Percentiles rank a stretch among this genome's conserved stretches.
Conservation (phyloP, 2,329 filamentous ascomycete genomes). For the Uncinocarpus reesii region DNA sequence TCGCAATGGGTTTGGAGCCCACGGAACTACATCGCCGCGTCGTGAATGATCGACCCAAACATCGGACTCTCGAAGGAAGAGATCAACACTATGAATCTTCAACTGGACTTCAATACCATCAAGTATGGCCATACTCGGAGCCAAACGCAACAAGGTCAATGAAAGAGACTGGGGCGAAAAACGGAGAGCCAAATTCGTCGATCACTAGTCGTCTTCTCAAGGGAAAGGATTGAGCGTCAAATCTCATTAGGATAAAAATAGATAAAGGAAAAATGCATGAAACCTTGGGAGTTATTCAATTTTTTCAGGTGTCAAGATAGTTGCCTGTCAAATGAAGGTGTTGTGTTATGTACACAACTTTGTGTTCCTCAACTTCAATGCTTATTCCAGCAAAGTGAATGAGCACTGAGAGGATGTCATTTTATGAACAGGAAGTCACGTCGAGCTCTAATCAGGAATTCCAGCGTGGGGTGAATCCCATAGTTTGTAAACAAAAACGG, state of each 20-base stretch:
- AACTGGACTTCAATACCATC: constrained; percentile 10
- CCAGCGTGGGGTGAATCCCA: not conserved
- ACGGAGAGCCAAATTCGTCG: too few species aligned
- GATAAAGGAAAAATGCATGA: not conserved
- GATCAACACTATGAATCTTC: not conserved
- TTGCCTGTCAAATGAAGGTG: too few species aligned
- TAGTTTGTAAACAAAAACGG: not conserved
- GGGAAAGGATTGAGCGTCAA: too few species aligned
- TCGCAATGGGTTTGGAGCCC: constrained; percentile 1
- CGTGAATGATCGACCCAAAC: not conserved
- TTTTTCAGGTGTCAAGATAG: not conserved
- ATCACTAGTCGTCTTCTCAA: too few species aligned
- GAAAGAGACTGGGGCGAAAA: too few species aligned
- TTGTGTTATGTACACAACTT: not conserved
- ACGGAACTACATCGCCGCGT: not conserved
- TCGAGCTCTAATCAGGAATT: not conserved
- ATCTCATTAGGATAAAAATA: too few species aligned
- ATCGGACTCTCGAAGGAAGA: not conserved
- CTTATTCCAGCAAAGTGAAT: not conserved
- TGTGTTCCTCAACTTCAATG: not conserved
- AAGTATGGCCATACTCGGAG: constrained; percentile 7
- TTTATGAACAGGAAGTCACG: not conserved
- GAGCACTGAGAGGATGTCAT: too few species aligned
- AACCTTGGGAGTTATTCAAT: not conserved
- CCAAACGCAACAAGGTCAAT: too few species aligned